These are phyloP conservation scores for Candida corydali DNA, from an alignment of 805 yeast genomes.

Conservation along the genomic window DNA sequence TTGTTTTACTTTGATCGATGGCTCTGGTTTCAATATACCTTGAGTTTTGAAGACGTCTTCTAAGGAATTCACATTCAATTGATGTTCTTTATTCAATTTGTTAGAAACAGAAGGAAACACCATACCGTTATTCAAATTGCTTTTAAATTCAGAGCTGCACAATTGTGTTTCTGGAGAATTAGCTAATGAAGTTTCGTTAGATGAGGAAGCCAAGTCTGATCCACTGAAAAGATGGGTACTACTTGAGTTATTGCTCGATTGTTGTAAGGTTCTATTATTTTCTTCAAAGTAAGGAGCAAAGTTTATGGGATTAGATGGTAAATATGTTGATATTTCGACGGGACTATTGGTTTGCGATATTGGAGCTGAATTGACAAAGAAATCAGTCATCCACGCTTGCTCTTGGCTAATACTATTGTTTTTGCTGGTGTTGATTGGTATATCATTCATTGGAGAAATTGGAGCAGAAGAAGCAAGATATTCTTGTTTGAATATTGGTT, in stretches of 20 bases:
- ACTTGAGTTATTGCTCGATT: background rate
- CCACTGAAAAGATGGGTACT: constrained; percentile 5
- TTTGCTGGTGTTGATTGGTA: constrained; percentile 7
- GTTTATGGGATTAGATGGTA: constrained; percentile 2
- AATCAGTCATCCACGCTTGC: constrained; percentile 19
- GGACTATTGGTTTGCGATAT: constrained; percentile 15
- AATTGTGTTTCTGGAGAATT: constrained; percentile 11
- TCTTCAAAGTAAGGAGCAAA: background rate
- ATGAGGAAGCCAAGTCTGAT: background rate
- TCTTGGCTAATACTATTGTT: too few relatives aligned
- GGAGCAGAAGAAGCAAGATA: constrained; percentile 8
- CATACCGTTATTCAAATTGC: constrained; percentile 5
- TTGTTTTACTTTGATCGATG: background rate
- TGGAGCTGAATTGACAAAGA: constrained; percentile 15
- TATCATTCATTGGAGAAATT: constrained; percentile 5
- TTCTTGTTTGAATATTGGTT: background rate
- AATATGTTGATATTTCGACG: constrained; percentile 1
- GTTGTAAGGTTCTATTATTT: background rate
- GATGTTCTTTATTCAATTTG: constrained; percentile 10
- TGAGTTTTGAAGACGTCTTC: constrained; percentile 27
- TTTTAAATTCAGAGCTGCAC: constrained; percentile 2
- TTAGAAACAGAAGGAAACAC: constrained; percentile 11
- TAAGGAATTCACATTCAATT: constrained; percentile 19
- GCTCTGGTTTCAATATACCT: constrained; percentile 21
- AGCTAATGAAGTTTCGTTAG: constrained; percentile 10